Evolutionary conservation across 1,284 basidiomycete species (phyloP).

Genomic region (Ustanciosporium gigantosporum): DNA sequence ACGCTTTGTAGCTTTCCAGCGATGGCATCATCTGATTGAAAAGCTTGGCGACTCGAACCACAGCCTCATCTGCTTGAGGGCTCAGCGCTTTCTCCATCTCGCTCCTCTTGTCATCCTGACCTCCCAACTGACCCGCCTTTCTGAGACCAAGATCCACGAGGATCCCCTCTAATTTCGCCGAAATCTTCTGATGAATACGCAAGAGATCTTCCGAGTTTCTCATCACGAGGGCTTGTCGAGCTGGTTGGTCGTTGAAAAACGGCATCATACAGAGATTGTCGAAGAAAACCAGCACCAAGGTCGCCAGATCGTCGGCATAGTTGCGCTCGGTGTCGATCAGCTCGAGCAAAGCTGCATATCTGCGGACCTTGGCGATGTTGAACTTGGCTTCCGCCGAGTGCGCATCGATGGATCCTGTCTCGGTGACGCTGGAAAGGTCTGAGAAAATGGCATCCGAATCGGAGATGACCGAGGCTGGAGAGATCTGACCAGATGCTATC

Average conservation of each 20-base stretch:
- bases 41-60: conserved; percentile 29
- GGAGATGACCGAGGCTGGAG: conserved; percentile 24
- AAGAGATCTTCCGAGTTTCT: conserved; percentile 53
- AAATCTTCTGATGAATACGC: conserved; percentile 45
- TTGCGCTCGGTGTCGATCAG: conserved; percentile 57
- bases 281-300: conserved; percentile 56
- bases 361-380: conserved; percentile 27
- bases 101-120: conserved; percentile 12
- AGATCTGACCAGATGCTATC: conserved; percentile 11
- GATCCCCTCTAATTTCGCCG: conserved; percentile 41
- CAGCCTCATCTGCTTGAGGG: conserved; percentile 40
- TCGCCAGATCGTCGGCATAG: conserved; percentile 55
- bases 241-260: conserved; percentile 50
- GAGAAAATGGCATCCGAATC: conserved; percentile 12
- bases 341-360: conserved; percentile 53
- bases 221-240: conserved; percentile 44
- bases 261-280: conserved; percentile 50
- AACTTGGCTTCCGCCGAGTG: conserved; percentile 12
- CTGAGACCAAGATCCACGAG: conserved; percentile 40
- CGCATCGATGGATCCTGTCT: conserved; percentile 4
- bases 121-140: conserved; percentile 6
- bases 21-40: conserved; percentile 42
- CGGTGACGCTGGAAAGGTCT: conserved; percentile 3
- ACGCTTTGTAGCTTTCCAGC: conserved; percentile 47
- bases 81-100: conserved; percentile 37